Base-by-base conservation (phyloP, 495 filamentous ascomycete genomes). In the Aspergillus taichungensis region DNA sequence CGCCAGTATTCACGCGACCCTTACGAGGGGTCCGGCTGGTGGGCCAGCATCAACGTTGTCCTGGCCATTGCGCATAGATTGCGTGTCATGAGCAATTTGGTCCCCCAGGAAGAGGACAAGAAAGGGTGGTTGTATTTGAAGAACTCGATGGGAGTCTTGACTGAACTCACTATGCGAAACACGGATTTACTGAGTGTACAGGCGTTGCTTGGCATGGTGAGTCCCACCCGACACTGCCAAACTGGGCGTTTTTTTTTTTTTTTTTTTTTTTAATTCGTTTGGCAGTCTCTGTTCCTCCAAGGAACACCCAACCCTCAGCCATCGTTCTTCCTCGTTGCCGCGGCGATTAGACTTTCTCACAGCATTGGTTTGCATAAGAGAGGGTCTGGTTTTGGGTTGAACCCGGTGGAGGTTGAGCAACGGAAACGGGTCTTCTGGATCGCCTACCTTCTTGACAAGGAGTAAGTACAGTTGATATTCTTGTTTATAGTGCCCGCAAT, bases 391-490 rank as follows among this genome's bases (percentile, higher is more conserved):
- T 96, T 97, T 62, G 89, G 90, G 47, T 71, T 98, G 34, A 95
- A 90, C 54, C 79, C 82, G 10, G 82, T 88, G 13, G 92, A 98
- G 59, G 83, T 89, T 36, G 94, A 98, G 61, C 92, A 98, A 64
- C 77, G 92, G 30, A 95, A 95, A 68, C 72, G 92, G 51, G 92
- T 97, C 3, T 98, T 97, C 55, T 98, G 92, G 92, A 95, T 98
- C 55, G 89, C 85, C 9, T 98, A 98, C 57, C 80, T 94, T 67
- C 68, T 96, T 27, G 92, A 98, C 58, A 95, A 94, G 69, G 92
- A 97, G 77, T 81, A 62, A 46, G 72, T 63, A 10, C 9, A 39
- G 10, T 11, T 9, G n/a, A 11, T 8, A 7, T 18, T 12, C 9
- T 42, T 6, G 14, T n/a, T n/a, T n/a, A n/a, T n/a, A n/a, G n/a